These are phyloP conservation scores for Syzygium malaccense DNA, from an alignment of 441 rosid species.

Conservation along the genomic window DNA sequence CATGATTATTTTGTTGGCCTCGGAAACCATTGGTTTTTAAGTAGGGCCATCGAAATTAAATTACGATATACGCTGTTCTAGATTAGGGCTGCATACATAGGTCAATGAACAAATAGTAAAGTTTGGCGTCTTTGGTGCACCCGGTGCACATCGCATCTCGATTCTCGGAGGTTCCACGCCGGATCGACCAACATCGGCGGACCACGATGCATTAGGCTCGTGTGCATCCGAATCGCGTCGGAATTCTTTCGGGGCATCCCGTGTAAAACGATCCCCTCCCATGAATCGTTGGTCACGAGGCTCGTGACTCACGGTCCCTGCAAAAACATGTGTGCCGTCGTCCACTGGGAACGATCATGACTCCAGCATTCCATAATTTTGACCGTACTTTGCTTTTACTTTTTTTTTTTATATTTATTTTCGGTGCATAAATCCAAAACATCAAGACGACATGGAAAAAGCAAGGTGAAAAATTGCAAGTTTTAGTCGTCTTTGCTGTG, in stretches of 20 bases:
- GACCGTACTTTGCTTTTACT: neutral
- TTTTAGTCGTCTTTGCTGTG: too few relatives aligned
- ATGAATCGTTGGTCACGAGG: neutral
- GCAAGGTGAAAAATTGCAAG: neutral
- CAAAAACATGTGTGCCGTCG: neutral
- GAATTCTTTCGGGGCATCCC: neutral
- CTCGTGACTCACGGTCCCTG: neutral
- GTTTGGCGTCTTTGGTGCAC: too few relatives aligned
- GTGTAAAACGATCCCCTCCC: too few relatives aligned
- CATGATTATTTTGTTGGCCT: too few relatives aligned
- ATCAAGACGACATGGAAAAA: neutral
- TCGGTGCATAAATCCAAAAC: neutral
- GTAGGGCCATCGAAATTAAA: neutral
- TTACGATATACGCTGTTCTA: neutral
- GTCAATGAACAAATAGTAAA: neutral
- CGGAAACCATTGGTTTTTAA: neutral
- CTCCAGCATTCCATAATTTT: neutral
- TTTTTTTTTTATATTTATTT: neutral
- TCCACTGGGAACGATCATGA: neutral
- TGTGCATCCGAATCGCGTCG: neutral
- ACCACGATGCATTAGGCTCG: neutral
- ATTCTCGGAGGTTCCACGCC: neutral
- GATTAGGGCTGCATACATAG: neutral
- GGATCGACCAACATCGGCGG: neutral
- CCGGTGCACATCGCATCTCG: neutral